These are phyloP conservation scores for Mychonastes homosphaera DNA, from an alignment of 139 green algal species.

Conservation along the genomic window DNA sequence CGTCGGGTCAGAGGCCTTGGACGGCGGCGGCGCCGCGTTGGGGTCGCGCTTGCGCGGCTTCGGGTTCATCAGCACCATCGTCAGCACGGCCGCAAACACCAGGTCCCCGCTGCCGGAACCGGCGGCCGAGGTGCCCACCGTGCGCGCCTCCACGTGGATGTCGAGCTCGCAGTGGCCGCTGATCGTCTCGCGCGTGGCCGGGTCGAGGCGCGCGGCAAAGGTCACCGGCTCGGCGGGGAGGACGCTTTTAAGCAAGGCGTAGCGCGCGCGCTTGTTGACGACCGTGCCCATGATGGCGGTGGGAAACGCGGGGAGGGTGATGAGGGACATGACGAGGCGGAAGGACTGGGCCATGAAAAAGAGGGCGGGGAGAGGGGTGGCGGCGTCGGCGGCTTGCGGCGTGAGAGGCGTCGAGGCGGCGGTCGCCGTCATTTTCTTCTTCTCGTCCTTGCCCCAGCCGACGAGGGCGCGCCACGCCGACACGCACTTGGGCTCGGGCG, in stretches of 20 bases:
- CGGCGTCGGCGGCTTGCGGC: not conserved
- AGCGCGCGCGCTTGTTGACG: constrained; percentile 14
- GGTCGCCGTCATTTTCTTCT: not conserved
- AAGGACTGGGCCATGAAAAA: constrained; percentile 21
- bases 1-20: not conserved
- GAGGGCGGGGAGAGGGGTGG: constrained; percentile 5
- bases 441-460: constrained; percentile 5
- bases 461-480: constrained; percentile 7
- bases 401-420: not conserved
- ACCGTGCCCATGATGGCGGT: constrained; percentile 18
- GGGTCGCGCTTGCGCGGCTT: constrained; percentile 9
- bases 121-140: not conserved
- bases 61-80: constrained; percentile 23
- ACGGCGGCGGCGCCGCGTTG: constrained; percentile 2
- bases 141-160: constrained; percentile 11
- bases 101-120: constrained; percentile 10
- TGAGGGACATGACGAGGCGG: constrained; percentile 2
- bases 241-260: constrained; percentile 10
- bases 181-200: constrained; percentile 15
- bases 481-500: constrained; percentile 1
- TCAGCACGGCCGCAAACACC: constrained; percentile 21
- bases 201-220: constrained; percentile 16
- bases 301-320: constrained; percentile 17
- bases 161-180: constrained; percentile 24
- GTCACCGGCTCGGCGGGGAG: not conserved